Base-by-base conservation (phyloP, 2,329 filamentous ascomycete species). In the Diaporthe vexans region DNA sequence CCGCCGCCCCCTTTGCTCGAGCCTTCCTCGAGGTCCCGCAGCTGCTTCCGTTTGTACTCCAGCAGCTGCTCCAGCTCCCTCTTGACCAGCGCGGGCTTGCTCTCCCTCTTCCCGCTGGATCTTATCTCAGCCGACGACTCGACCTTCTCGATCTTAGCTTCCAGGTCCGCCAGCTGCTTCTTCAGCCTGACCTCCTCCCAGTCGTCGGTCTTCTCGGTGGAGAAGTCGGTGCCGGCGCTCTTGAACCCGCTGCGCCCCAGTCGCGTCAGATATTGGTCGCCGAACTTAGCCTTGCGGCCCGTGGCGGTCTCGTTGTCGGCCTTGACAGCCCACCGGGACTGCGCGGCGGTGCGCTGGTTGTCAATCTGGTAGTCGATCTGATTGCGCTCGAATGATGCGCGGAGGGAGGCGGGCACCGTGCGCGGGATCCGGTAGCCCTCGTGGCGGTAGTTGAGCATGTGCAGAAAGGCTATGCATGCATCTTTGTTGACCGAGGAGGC, bases 161-260 rank as follows among this genome's bases (percentile, higher is more conserved):
- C 95, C 37, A 99, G 87, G 79, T 98, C 96, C 33, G 91, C 89
- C 43, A 99, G 90, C 84, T 98, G 95, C 82, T 97, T 95, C 88
- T 97, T 96, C 77, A 99, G 88, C 71, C 95, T 91, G 58, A 98
- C 97, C 84, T 98, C 97, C 84, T 99, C 97, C 95, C 97, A 98
- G 82, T 99, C 97, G 80, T 97, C 96, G 75, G 94, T 94, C 82
- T 95, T 94, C 76, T 94, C 93, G 51, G 90, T 89, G 74, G 92
- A 93, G 82, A 98, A 98, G 85, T 99, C 95, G 1, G 97, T 99
- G 35, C 97, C 97, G 54, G 93, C 88, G 11, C 94, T 91, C 81
- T 94, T 93, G 85, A 97, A 96, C 74, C 90, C 92, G 78, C 93
- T 92, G 80, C 95, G 93, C 70, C 97, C 97, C 52, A 99, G 89